Conservation (phyloP, 2,329 filamentous ascomycete genomes). For the Claviceps sp. region DNA sequence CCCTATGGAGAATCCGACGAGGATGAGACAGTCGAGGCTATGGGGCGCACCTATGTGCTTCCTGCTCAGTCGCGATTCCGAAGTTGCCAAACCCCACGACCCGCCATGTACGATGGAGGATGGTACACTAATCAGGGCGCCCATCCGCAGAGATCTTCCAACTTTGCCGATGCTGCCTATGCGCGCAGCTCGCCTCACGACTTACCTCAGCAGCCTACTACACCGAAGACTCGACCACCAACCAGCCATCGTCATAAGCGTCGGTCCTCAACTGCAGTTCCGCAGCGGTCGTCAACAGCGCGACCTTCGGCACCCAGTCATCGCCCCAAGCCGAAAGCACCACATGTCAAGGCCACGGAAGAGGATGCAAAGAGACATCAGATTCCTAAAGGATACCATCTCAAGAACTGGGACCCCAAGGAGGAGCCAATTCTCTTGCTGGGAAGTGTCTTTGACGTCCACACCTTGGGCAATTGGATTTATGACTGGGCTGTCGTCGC, state of each 20-base stretch:
- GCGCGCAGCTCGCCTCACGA: constrained; percentile 25
- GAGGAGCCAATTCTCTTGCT: constrained; percentile 90
- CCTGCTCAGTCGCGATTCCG: constrained; percentile 32
- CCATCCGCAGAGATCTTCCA: constrained; percentile 35
- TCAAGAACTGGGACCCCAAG: constrained; percentile 95
- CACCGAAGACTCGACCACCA: constrained; percentile 21
- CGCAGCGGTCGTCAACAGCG: constrained; percentile 39
- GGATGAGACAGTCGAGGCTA: constrained; percentile 44
- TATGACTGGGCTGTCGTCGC: constrained; percentile 98
- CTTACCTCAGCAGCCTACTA: constrained; percentile 25
- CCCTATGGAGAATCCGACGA: constrained; percentile 51
- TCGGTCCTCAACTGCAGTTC: constrained; percentile 34
- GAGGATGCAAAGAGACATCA: constrained; percentile 49
- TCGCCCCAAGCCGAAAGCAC: constrained; percentile 18
- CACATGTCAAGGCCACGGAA: constrained; percentile 39
- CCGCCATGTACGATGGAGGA: constrained; percentile 35
- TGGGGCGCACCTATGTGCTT: constrained; percentile 38
- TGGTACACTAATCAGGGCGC: constrained; percentile 45
- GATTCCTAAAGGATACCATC: constrained; percentile 81
- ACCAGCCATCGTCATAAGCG: constrained; percentile 30
- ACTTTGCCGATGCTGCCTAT: constrained; percentile 24
- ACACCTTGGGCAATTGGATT: constrained; percentile 97
- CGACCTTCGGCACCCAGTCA: constrained; percentile 25
- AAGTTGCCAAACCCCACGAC: constrained; percentile 17
- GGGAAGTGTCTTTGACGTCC: constrained; percentile 92